Base-by-base conservation (phyloP, 352 stramenopile genomes). In the Globisporangium irregulare region DNA sequence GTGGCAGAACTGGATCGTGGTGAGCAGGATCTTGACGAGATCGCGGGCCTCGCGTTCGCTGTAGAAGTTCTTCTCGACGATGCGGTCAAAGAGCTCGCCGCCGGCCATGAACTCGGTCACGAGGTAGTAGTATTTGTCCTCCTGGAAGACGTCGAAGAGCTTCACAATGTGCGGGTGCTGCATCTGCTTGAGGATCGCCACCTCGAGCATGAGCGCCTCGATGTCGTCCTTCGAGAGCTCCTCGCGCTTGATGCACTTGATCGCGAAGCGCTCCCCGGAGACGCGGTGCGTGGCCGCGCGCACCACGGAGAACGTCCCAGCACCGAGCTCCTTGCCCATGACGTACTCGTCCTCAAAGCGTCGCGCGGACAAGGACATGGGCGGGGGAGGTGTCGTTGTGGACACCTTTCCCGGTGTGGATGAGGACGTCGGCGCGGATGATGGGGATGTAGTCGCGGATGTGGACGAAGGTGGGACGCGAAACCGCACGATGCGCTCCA, bases 71-170 rank as follows among this genome's bases (percentile, higher is more conserved):
- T 94, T 96, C 73, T 94, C 84, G 43, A 94, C 85, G 67, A 96
- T 96, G 20, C 88, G 79, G 38, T 96, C 88, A 69, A 96, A 96
- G 25, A 96, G 78, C 68, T 96, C 88, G 3, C 86, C 86, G 15
- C 88, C 88, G 8, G 84, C 85, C 76, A 98, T 97, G 48, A 98
- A 91, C 77, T 99, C 96, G 61, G 98, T 98, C 12, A 99, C 96
- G 53, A 99, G 84, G 74, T 99, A 99, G 79, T 97, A 99, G 69
- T 98, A 86, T 29, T 92, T 81, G 18, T 89, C 78, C 41, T 98
- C 92, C 51, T 97, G 77, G 76, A 94, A 98, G 12, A 98, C 95
- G 53, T 94, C 94, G 54, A 94, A 91, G 7, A 97, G 75, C 56
- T 90, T 84, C 69, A 97, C 86, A 66, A 97, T 96, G 72, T 97